Evolutionary conservation across 768 basidiomycete genomes (phyloP), one percentile per base, ranked within the genome.

Genomic region (Pisolithus marmoratus): DNA sequence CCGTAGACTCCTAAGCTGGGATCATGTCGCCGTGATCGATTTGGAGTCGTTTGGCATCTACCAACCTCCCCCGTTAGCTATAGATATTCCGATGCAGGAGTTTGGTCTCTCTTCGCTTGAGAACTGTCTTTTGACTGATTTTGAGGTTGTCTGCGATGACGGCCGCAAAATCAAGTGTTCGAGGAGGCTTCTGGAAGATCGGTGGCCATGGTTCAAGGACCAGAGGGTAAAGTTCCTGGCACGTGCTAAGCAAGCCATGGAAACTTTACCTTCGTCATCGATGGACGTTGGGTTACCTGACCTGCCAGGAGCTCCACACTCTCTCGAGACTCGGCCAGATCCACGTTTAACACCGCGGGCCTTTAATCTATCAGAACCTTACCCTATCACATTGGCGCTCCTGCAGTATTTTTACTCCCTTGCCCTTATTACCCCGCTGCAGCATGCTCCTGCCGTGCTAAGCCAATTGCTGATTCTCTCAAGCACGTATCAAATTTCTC

Each of bases 11-110:
- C 79, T 93, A 53, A 90, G 86, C 62, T 94, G 90, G 90, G 90
- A 94, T 60, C 89, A 97, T 62, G 83, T 94, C 49, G 90, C 90
- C 5, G 84, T 89, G 50, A 84, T 95, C 52, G 91, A 94, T 62
- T 74, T 96, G 23, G 94, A 97, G 69, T 87, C 94, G 0, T 95
- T 94, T 61, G 95, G 95, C 1, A 93, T 99, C 56, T 98, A 98
- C 63, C 87, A 90, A 58, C 87, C 93, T 0, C 93, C 94, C 0
- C 66, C 76, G 3, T 75, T 80, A 38, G 82, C 73, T 55, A 74
- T 85, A 41, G 82, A 85, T 54, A 71, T 85, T 26, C 76, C 78
- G 1, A 85, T 90, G 77, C 91, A 94, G 64, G 84, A 90, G 63
- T 75, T 94, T 49, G 94, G 92, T 14, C 77, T 98, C 23, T 80